A percentile compares a stretch with the other conserved stretches of the same genome.
Conservation (phyloP, 768 basidiomycete genomes). For the Termitomyces sp. region DNA sequence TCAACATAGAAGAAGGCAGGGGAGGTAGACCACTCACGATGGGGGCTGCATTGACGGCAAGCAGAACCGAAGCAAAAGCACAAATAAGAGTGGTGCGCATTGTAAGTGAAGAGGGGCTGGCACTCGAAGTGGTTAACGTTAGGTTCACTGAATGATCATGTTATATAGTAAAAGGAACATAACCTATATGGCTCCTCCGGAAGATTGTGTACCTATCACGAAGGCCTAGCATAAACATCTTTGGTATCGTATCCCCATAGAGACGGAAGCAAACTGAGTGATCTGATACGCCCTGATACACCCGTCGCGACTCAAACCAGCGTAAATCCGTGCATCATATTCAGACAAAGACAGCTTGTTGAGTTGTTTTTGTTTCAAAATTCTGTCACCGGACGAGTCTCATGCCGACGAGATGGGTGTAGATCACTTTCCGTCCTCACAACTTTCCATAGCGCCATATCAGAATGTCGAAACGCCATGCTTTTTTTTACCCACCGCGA, state of each 20-base stretch:
- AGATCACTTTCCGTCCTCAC: not conserved
- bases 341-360: not conserved
- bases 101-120: slow-evolving; percentile 1
- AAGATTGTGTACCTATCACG: slow-evolving; percentile 18
- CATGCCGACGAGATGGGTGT: not conserved
- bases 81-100: slow-evolving; percentile 15
- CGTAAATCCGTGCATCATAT: slow-evolving; percentile 7
- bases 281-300: slow-evolving; percentile 12
- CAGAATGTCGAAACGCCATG: not conserved
- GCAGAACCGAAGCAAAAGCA: slow-evolving; percentile 6
- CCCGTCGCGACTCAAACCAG: slow-evolving; percentile 4
- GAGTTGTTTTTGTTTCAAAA: not conserved
- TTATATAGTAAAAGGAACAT: slow-evolving; percentile 19
- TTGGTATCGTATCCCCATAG: slow-evolving; percentile 15
- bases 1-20: not conserved
- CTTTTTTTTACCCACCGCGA: not conserved
- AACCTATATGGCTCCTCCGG: slow-evolving; percentile 16
- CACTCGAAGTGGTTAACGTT: slow-evolving; percentile 5
- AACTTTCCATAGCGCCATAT: slow-evolving; percentile 1
- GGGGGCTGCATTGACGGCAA: slow-evolving; percentile 13
- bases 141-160: slow-evolving; percentile 6
- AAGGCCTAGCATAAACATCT: slow-evolving; percentile 13
- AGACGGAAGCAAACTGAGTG: slow-evolving; percentile 10
- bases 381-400: slow-evolving; percentile 2
- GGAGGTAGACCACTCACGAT: slow-evolving; percentile 8